These are phyloP conservation scores for Blastobotrys aristatus DNA, from an alignment of 1,139 yeast species.

Conservation along the genomic window DNA sequence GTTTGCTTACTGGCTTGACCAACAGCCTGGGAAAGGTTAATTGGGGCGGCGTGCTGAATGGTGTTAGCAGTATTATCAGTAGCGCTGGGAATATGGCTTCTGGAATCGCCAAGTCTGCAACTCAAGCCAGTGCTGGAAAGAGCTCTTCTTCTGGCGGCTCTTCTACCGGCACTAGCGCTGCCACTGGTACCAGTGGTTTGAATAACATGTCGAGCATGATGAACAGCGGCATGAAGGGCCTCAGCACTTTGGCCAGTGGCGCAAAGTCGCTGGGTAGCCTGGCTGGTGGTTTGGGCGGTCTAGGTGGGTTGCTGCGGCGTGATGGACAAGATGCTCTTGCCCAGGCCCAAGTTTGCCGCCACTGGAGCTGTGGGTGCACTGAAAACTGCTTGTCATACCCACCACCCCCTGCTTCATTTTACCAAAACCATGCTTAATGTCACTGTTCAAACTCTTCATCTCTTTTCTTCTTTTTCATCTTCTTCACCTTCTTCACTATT, in stretches of 20 bases:
- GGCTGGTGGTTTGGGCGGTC: slow-evolving; percentile 3
- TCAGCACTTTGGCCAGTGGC: background rate
- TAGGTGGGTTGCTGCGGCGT: background rate
- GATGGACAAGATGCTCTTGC: background rate
- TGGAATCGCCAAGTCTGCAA: background rate
- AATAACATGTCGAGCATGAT: background rate
- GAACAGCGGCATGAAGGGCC: background rate
- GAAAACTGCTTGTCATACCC: background rate
- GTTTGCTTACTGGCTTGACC: too few relatives aligned
- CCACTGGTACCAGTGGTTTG: background rate
- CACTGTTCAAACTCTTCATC: background rate
- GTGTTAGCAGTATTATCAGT: background rate
- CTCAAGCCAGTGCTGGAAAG: too few relatives aligned
- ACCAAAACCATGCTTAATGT: too few relatives aligned
- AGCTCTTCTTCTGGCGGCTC: too few relatives aligned
- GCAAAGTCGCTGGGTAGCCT: background rate
- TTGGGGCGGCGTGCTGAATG: background rate
- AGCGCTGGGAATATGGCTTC: background rate
- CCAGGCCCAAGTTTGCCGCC: too few relatives aligned
- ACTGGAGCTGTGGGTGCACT: slow-evolving; percentile 2
- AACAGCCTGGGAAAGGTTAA: background rate
- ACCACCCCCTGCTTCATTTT: background rate
- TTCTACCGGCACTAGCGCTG: background rate
- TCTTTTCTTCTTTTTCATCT: background rate
- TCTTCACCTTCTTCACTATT: background rate